Conservation (phyloP, 1,284 basidiomycete species). For the Marasmius oreades region DNA sequence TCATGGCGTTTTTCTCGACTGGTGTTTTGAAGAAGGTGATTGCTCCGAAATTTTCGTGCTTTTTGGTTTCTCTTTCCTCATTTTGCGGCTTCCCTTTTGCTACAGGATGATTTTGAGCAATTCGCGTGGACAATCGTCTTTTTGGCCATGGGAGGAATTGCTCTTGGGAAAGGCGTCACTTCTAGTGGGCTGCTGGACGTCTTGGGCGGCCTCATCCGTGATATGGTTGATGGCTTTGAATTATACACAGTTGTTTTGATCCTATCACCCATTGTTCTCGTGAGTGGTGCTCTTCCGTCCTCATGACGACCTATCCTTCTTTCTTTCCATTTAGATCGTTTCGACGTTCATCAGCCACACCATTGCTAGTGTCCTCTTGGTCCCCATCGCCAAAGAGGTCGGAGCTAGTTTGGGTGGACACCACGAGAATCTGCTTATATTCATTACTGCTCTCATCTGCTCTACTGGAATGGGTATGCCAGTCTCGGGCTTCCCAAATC, state of each 20-base stretch:
- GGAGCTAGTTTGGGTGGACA: conserved; percentile 70
- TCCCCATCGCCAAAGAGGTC: conserved; percentile 93
- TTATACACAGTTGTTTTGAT: conserved; percentile 85
- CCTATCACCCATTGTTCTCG: conserved; percentile 83
- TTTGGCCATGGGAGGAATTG: conserved; percentile 98
- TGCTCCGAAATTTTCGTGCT: too few relatives aligned
- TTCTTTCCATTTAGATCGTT: conserved; percentile 47
- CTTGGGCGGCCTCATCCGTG: conserved; percentile 70
- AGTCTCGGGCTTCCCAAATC: conserved; percentile 96
- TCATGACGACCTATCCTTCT: conserved; percentile 23
- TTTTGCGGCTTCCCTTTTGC: conserved; percentile 4
- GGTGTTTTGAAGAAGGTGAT: conserved; percentile 93
- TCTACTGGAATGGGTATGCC: conserved; percentile 98
- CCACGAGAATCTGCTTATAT: conserved; percentile 81
- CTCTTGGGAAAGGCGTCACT: conserved; percentile 91
- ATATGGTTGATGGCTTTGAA: conserved; percentile 65
- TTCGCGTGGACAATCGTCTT: conserved; percentile 95
- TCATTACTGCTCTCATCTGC: conserved; percentile 90
- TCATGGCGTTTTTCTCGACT: conserved; percentile 93
- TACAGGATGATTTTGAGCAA: conserved; percentile 90
- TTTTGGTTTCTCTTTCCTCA: conserved; percentile 1
- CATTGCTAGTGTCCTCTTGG: conserved; percentile 93
- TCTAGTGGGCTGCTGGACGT: conserved; percentile 85
- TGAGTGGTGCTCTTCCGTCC: conserved; percentile 43
- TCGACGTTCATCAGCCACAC: conserved; percentile 95